Conservation (phyloP, 2,329 filamentous ascomycete species). For the Myriosclerotinia duriaeana region DNA sequence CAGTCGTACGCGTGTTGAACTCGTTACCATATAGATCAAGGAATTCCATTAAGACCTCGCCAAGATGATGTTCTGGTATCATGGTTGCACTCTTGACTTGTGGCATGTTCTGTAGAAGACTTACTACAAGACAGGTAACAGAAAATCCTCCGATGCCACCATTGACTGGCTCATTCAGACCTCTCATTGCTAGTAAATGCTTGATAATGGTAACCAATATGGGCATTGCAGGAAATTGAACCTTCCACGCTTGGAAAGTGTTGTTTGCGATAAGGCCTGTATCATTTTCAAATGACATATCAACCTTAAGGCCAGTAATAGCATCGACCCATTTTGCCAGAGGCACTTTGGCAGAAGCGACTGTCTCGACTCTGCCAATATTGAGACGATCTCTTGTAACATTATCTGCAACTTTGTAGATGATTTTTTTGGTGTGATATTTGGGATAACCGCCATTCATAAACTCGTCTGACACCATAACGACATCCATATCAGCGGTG, state of each 20-base stretch:
- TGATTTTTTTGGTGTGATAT: constrained; percentile 38
- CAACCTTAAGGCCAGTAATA: constrained; percentile 76
- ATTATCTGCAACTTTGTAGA: constrained; percentile 63
- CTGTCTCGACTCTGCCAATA: constrained; percentile 62
- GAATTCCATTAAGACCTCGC: constrained; percentile 81
- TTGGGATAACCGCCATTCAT: constrained; percentile 52
- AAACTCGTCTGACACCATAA: constrained; percentile 66
- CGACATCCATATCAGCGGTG: constrained; percentile 90
- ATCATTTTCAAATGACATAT: constrained; percentile 91
- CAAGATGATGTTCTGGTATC: constrained; percentile 65
- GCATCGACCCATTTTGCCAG: constrained; percentile 87
- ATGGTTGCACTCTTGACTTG: constrained; percentile 62
- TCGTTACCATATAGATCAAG: constrained; percentile 84
- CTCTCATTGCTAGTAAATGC: constrained; percentile 86
- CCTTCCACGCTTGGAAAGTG: constrained; percentile 79
- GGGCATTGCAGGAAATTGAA: constrained; percentile 78
- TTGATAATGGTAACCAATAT: constrained; percentile 85
- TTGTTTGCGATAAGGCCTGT: constrained; percentile 76
- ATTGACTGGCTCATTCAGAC: constrained; percentile 84
- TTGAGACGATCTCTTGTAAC: constrained; percentile 59
- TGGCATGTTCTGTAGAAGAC: constrained; percentile 79
- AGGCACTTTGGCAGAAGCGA: constrained; percentile 78
- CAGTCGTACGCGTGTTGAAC: constrained; percentile 68
- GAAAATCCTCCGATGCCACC: constrained; percentile 93
- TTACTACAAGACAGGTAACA: constrained; percentile 89